A percentile compares a stretch with the other conserved stretches of the same genome.
These are phyloP conservation scores for Cercis canadensis DNA, from an alignment of 306 rosid species.

Conservation along the genomic window DNA sequence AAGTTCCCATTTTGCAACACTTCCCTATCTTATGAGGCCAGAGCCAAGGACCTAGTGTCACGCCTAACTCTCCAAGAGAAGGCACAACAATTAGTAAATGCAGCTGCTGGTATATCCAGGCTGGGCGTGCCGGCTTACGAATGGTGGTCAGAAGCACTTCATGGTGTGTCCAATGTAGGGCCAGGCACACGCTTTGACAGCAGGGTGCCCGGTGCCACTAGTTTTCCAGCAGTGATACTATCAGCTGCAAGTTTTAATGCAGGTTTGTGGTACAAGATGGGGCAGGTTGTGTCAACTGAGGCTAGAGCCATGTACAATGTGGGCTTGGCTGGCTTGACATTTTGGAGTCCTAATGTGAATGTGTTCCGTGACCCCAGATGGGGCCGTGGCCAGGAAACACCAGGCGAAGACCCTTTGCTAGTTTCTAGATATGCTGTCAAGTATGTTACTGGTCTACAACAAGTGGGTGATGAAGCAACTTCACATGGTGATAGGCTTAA, in stretches of 20 bases:
- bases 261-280: conserved; percentile 67
- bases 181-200: conserved; percentile 63
- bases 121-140: conserved; percentile 74
- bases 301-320: conserved; percentile 84
- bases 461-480: conserved; percentile 56
- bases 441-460: conserved; percentile 77
- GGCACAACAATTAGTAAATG: conserved; percentile 55
- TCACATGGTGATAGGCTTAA: conserved; percentile 59
- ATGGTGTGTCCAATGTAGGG: conserved; percentile 71
- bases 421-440: conserved; percentile 65
- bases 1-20: conserved; percentile 65
- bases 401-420: conserved; percentile 80
- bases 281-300: conserved; percentile 77
- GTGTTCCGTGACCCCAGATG: conserved; percentile 83
- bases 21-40: conserved; percentile 45
- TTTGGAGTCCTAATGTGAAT: conserved; percentile 86
- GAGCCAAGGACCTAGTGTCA: conserved; percentile 64
- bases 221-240: conserved; percentile 69
- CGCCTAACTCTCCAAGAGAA: conserved; percentile 70
- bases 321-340: conserved; percentile 78
- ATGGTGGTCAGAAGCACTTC: conserved; percentile 92
- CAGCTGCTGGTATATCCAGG: conserved; percentile 49
- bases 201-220: conserved; percentile 72
- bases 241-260: conserved; percentile 73
- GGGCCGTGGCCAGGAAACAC: conserved; percentile 85